Evolutionary conservation across 305 asterid species (phyloP).

Genomic region (Rubia occidens): DNA sequence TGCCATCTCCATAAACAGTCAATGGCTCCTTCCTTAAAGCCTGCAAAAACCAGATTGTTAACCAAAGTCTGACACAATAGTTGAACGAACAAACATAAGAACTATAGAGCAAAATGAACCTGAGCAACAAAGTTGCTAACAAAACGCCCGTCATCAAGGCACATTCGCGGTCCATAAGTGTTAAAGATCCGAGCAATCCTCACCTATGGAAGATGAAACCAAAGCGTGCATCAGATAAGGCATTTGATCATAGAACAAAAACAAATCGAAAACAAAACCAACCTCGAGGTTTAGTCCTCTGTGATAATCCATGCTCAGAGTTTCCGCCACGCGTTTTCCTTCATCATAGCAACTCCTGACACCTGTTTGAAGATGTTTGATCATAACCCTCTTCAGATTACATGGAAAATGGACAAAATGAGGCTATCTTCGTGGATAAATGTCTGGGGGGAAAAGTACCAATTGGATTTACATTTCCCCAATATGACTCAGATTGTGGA

Average conservation of each 20-base stretch:
- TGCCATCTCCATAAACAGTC: conserved; percentile 88
- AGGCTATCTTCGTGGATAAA: neutral
- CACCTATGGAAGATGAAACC: conserved; percentile 27
- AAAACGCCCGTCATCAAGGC: conserved; percentile 81
- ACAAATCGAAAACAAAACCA: neutral
- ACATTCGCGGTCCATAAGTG: conserved; percentile 89
- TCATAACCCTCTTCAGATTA: neutral
- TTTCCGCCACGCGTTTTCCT: conserved; percentile 82
- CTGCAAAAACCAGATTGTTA: conserved; percentile 26
- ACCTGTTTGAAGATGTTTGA: conserved; percentile 29
- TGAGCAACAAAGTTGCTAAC: conserved; percentile 91
- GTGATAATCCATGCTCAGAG: conserved; percentile 78
- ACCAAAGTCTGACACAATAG: neutral
- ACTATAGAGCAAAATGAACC: conserved; percentile 25
- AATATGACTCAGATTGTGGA: conserved; percentile 71
- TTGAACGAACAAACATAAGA: neutral
- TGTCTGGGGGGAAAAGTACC: conserved; percentile 27
- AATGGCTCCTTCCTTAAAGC: conserved; percentile 72
- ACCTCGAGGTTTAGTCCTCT: conserved; percentile 85
- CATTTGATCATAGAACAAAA: neutral
- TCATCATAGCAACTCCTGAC: conserved; percentile 92
- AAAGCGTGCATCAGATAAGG: neutral
- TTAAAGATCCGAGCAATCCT: conserved; percentile 83
- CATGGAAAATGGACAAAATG: neutral
- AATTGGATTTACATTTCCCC: conserved; percentile 92